These are phyloP conservation scores for Lichtheimia hyalospora DNA, from an alignment of 371 early-diverging fungal genomes.

Conservation along the genomic window DNA sequence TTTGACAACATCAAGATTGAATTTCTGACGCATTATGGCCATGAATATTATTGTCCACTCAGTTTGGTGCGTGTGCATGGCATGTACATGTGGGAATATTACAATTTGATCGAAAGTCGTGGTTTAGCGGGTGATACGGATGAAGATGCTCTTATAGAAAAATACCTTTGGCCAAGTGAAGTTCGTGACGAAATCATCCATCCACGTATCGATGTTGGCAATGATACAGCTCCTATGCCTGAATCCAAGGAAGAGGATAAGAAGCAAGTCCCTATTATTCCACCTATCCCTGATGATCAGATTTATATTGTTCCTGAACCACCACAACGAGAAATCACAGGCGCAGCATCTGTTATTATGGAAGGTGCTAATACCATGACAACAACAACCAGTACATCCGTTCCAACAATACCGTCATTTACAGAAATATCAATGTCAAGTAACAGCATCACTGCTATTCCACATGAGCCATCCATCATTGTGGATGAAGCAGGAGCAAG, in stretches of 20 bases:
- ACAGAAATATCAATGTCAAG: too few species aligned
- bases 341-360: not conserved
- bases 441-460: not conserved
- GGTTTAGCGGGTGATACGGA: conserved; percentile 30
- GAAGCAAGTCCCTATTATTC: conserved; percentile 8
- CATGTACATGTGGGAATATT: conserved; percentile 88
- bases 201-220: conserved; percentile 25
- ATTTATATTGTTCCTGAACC: not conserved
- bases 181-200: conserved; percentile 39
- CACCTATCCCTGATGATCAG: conserved; percentile 5
- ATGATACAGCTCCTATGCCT: conserved; percentile 20
- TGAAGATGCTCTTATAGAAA: conserved; percentile 22
- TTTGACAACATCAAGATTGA: conserved; percentile 88
- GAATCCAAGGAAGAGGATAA: conserved; percentile 14
- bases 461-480: not conserved
- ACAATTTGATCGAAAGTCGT: conserved; percentile 64
- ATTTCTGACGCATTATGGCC: conserved; percentile 87
- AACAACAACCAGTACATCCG: not conserved
- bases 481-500: not conserved
- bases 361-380: not conserved
- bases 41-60: conserved; percentile 93
- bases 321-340: not conserved
- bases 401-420: not conserved
- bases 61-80: conserved; percentile 89
- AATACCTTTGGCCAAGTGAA: conserved; percentile 43